Evolutionary conservation across 257 asterid species (phyloP).

Genomic region (Salvia rosmarinus): DNA sequence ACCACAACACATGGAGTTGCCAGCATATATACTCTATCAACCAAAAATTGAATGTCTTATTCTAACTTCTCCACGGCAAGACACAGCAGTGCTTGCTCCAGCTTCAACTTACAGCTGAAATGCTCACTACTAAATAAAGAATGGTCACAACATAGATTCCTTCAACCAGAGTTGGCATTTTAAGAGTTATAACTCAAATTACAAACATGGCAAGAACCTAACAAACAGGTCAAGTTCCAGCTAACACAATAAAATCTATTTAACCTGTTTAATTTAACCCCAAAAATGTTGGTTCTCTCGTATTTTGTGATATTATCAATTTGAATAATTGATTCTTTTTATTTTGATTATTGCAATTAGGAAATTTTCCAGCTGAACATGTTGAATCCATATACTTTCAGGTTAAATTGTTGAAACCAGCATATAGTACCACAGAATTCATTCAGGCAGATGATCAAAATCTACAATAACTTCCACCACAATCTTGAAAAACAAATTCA

Average conservation of each 20-base stretch:
- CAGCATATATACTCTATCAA: background rate
- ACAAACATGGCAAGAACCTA: background rate
- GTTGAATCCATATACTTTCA: background rate
- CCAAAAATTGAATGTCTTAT: background rate
- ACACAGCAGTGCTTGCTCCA: background rate
- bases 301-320: no score
- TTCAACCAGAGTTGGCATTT: background rate
- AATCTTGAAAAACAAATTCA: constrained; percentile 3
- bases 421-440: background rate
- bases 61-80: background rate
- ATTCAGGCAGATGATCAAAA: background rate
- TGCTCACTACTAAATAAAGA: background rate
- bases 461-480: background rate
- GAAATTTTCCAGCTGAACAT: background rate
- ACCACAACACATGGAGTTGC: background rate
- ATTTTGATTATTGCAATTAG: background rate
- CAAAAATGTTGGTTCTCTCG: background rate
- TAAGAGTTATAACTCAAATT: background rate
- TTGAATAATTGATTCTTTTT: no score
- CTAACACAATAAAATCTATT: no score
- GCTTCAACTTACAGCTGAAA: background rate
- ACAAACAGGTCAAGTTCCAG: no score
- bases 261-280: no score
- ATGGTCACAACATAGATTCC: background rate
- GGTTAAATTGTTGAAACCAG: background rate